Evolutionary conservation across 139 green algal genomes (phyloP), one percentile per base, ranked within the genome.

Genomic region (Volvox africanus): DNA sequence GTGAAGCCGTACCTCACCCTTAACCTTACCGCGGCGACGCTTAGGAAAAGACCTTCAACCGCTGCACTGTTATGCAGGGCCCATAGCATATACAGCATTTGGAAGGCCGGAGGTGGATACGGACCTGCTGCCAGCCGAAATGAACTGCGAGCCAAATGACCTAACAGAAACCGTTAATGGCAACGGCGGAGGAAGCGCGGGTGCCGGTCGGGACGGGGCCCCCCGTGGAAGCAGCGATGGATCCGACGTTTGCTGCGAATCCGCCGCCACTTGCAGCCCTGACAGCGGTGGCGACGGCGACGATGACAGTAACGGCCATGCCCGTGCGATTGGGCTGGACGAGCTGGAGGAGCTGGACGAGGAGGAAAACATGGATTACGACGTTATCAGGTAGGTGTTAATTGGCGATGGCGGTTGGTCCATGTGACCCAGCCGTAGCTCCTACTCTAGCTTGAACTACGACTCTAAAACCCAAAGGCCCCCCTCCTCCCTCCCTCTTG

Each of bases 281-380:
- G 61, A 30, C 76, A 26, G 76, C 76, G 76, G 13, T 67, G 33
- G 19, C 12, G 82, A 22, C 28, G 50, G 80, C 3, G 61, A 55
- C 55, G 80, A 0, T 32, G 21, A 44, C n/a, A 67, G 0, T 22
- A 67, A 16, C 33, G 12, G 6, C 65, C 19, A 24, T 22, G 81
- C 11, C 44, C 0, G 61, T 1, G 71, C 71, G 26, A 21, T 30
- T 1, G 71, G 28, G 26, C 20, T 79, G 71, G 65, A 88, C 44
- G 84, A 89, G 84, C 61, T 79, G 71, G 65, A 88, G 30, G 84
- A 89, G 84, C 61, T 65, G 36, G 84, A 89, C 26, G 84, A 89
- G 36, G 84, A 89, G 68, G 84, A 89, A n/a, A 89, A 81, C 68
- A 80, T 18, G 3, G 68, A 89, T 6, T 89, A 65, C 35, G 84